Evolutionary conservation across 768 basidiomycete species (phyloP), one percentile per base, ranked within the genome.

Genomic region (Collybia nuda): DNA sequence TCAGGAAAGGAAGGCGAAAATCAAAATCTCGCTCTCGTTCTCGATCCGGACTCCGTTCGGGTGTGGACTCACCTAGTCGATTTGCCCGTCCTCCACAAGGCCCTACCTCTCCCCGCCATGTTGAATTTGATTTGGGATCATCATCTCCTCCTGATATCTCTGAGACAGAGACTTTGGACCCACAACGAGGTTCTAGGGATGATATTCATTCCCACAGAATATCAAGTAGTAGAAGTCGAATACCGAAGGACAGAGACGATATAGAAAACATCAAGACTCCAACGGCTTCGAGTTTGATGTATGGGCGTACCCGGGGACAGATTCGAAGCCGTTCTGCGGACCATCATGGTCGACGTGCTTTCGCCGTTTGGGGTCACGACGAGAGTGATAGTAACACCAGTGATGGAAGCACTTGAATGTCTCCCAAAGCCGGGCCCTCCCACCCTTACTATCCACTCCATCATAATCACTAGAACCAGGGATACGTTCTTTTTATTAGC

Each of bases 361-460:
- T 93, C 60, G 91, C 92, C 17, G 88, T 90, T 9, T 90, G 84
- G 82, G 92, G 91, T 0, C 86, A 90, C 36, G 91, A 93, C 61
- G 91, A 93, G 67, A 92, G 88, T 48, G 91, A 93, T 57, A 90
- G 88, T 62, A 86, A 85, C 60, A 77, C 88, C 12, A 91, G 89
- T 54, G 90, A 91, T 59, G 84, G 78, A 45, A 85, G 86, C 48
- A 43, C 50, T 19, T 62, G 32, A 32, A 32, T 3, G 7, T 22
- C 29, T 5, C 45, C 15, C 35, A 26, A 26, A 26, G 24, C 7
- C 24, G 6, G 21, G 7, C 22, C n/a, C 21, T 8, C 40, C 21
- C 5, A 14, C 40, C 21, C 32, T 36, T 32, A 32, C 14, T 32
- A 11, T 32, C 32, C 14, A 14, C 9, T 32, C 14, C 32, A 32